phyloP scores from a whole-genome alignment of 305 asterid genomes.

The Solanum chacoense region DNA sequence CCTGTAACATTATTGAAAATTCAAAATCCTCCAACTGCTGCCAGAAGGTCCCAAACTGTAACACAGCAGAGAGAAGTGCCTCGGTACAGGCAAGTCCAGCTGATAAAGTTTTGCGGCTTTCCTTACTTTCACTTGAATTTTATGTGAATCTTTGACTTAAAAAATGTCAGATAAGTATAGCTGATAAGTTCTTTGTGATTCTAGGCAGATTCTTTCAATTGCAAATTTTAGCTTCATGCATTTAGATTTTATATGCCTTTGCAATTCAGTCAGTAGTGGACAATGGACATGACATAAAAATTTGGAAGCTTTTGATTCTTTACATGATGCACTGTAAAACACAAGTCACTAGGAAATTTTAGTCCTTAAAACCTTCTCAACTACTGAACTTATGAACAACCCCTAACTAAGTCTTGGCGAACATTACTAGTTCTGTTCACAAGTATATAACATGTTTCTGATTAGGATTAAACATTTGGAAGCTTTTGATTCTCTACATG shows the following conservation, averaged over 20 bases:
- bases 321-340: background rate
- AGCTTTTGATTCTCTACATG: background rate
- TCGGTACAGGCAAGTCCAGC: slow-evolving; percentile 64
- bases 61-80: slow-evolving; percentile 46
- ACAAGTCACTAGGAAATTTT: background rate
- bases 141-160: background rate
- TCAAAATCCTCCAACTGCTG: slow-evolving; percentile 50
- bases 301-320: background rate
- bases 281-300: background rate
- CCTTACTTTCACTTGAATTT: background rate
- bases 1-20: slow-evolving; percentile 76
- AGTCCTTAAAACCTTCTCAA: background rate
- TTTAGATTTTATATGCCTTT: background rate
- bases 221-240: background rate
- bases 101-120: background rate
- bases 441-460: background rate
- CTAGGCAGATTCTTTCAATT: background rate
- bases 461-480: background rate
- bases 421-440: background rate
- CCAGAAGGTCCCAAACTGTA: slow-evolving; percentile 38
- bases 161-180: background rate
- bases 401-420: background rate
- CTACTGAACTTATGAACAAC: background rate
- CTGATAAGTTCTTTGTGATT: background rate
- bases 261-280: background rate